Percentiles rank a stretch among this genome's conserved stretches.
These are phyloP conservation scores for Diaporthe destruens DNA, from an alignment of 2,329 filamentous ascomycete genomes.

Conservation along the genomic window DNA sequence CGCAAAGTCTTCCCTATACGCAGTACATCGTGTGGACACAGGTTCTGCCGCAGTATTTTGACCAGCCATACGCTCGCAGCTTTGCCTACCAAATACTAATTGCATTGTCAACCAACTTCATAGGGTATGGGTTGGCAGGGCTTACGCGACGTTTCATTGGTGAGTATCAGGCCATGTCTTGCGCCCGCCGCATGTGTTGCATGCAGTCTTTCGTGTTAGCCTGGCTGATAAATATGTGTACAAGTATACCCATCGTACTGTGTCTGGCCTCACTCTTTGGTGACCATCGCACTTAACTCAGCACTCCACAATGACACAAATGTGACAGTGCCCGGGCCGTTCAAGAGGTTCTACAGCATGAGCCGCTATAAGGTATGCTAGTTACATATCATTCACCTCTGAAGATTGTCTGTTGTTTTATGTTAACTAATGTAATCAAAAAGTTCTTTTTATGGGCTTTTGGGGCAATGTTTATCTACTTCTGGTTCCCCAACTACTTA, in stretches of 20 bases:
- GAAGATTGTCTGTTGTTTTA: too few species aligned
- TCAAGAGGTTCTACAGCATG: slow-evolving; percentile 56
- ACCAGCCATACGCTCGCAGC: slow-evolving; percentile 59
- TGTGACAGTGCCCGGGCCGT: neutral
- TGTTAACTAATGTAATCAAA: too few species aligned
- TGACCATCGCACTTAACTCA: slow-evolving; percentile 60
- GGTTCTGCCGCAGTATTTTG: slow-evolving; percentile 16
- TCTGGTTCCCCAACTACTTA: slow-evolving; percentile 60
- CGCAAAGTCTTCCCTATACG: slow-evolving; percentile 56
- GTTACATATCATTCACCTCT: too few species aligned
- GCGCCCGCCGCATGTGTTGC: too few species aligned
- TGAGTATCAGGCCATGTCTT: neutral
- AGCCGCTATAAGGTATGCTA: slow-evolving; percentile 53
- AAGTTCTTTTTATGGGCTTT: slow-evolving; percentile 59
- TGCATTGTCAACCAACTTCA: slow-evolving; percentile 64
- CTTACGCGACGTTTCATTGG: slow-evolving; percentile 60
- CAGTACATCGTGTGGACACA: slow-evolving; percentile 53
- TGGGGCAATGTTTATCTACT: slow-evolving; percentile 62
- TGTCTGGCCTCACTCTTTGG: slow-evolving; percentile 64
- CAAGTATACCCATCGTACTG: slow-evolving; percentile 61
- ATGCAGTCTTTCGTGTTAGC: accelerated
- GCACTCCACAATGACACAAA: slow-evolving; percentile 57
- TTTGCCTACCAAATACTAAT: slow-evolving; percentile 65
- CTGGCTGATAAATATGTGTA: neutral
- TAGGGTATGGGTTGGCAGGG: slow-evolving; percentile 68